Conservation (phyloP, 768 basidiomycete genomes). For the Termitomyces titanicus region DNA sequence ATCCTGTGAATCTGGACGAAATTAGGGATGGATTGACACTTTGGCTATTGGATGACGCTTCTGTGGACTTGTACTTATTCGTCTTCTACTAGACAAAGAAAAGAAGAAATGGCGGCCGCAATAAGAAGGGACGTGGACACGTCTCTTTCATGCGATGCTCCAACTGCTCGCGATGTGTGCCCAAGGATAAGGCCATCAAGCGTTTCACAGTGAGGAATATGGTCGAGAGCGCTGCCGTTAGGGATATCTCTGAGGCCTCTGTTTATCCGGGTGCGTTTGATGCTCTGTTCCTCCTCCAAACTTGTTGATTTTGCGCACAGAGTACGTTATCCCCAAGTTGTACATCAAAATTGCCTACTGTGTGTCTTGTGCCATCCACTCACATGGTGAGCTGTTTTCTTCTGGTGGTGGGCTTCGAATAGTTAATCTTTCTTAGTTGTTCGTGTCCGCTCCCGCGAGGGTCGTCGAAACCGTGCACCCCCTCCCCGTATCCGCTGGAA, state of each 20-base stretch:
- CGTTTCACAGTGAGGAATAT: constrained; percentile 99
- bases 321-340: constrained; percentile 94
- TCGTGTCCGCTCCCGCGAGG: constrained; percentile 94
- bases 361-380: constrained; percentile 98
- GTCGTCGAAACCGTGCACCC: constrained; percentile 95
- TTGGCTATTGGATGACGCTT: constrained; percentile 31
- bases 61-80: constrained; percentile 9
- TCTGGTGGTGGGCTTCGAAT: neutral
- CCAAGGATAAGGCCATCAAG: constrained; percentile 99
- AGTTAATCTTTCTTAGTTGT: constrained; percentile 63
- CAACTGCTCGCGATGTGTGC: constrained; percentile 98
- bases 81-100: constrained; percentile 81
- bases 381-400: constrained; percentile 68
- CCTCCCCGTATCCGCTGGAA: constrained; percentile 96
- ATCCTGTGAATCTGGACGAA: constrained; percentile 16
- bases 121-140: constrained; percentile 99
- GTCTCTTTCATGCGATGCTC: constrained; percentile 94
- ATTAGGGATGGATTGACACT: constrained; percentile 34
- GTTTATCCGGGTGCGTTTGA: constrained; percentile 79
- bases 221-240: constrained; percentile 97
- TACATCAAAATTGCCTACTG: constrained; percentile 99
- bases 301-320: constrained; percentile 35
- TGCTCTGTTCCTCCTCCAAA: neutral
- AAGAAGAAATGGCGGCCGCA: constrained; percentile 98
- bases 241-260: constrained; percentile 95